These are phyloP conservation scores for Comarum palustre DNA, from an alignment of 306 rosid species.

Conservation along the genomic window DNA sequence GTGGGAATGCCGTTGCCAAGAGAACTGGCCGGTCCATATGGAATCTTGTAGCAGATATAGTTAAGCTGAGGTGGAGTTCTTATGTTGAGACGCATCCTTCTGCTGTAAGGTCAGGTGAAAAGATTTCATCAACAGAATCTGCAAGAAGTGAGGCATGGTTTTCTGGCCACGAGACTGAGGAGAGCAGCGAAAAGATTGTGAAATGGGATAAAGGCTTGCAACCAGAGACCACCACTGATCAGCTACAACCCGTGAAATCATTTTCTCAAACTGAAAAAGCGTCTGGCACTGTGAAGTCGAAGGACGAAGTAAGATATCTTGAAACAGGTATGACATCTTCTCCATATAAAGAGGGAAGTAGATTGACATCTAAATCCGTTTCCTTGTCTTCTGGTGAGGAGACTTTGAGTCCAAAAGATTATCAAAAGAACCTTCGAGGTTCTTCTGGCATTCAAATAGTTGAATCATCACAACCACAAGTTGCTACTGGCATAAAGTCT, in stretches of 20 bases:
- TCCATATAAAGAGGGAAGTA: slow-evolving; percentile 39
- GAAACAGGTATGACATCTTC: slow-evolving; percentile 50
- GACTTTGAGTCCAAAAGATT: slow-evolving; percentile 35
- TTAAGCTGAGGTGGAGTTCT: slow-evolving; percentile 65
- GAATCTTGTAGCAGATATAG: slow-evolving; percentile 56
- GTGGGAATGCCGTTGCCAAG: slow-evolving; percentile 44
- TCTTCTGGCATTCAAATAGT: slow-evolving; percentile 40
- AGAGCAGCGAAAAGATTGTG: slow-evolving; percentile 36
- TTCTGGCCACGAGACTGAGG: slow-evolving; percentile 76
- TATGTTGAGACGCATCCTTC: slow-evolving; percentile 49
- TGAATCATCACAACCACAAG: slow-evolving; percentile 34
- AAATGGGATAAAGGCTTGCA: slow-evolving; percentile 33
- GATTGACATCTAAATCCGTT: slow-evolving; percentile 41
- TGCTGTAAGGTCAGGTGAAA: slow-evolving; percentile 50
- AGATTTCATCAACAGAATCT: slow-evolving; percentile 57
- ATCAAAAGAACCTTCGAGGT: slow-evolving; percentile 36
- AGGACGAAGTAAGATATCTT: slow-evolving; percentile 39
- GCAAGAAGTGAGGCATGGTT: slow-evolving; percentile 59
- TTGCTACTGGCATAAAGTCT: slow-evolving; percentile 27
- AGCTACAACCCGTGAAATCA: slow-evolving; percentile 26
- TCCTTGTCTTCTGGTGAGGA: slow-evolving; percentile 55
- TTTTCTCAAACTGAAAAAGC: slow-evolving; percentile 37
- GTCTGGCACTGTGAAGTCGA: slow-evolving; percentile 32
- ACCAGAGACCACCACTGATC: slow-evolving; percentile 41
- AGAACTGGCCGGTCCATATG: slow-evolving; percentile 79